phyloP scores from a whole-genome alignment of 2,329 filamentous ascomycete species.

The Juglanconis oblonga region DNA sequence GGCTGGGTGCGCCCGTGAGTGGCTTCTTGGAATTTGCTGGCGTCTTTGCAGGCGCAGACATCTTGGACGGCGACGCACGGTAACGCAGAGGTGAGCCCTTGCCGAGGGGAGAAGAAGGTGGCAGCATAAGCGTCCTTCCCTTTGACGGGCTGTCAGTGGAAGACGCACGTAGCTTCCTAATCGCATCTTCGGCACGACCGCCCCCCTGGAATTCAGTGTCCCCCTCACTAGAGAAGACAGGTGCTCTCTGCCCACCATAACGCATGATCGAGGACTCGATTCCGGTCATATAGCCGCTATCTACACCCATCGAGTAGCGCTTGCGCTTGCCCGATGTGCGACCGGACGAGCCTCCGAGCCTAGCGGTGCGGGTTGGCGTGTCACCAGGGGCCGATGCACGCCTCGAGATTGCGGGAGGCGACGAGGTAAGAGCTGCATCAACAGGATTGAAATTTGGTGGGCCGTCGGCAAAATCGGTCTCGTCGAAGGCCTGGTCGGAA shows the following conservation, averaged over 20 bases:
- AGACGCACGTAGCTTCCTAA: constrained; percentile 86
- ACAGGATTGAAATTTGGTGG: neutral
- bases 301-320: constrained; percentile 69
- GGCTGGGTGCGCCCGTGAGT: constrained; percentile 9
- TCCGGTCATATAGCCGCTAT: constrained; percentile 96
- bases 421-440: constrained; percentile 14
- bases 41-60: constrained; percentile 3
- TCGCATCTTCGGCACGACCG: constrained; percentile 84
- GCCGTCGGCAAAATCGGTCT: constrained; percentile 25
- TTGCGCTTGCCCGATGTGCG: constrained; percentile 58
- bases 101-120: constrained; percentile 15
- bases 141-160: constrained; percentile 91
- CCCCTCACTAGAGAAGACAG: constrained; percentile 57
- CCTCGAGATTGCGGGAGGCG: constrained; percentile 77
- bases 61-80: constrained; percentile 12
- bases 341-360: constrained; percentile 43
- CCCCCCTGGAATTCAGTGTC: constrained; percentile 83
- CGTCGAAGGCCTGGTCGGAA: constrained; percentile 55
- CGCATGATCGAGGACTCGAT: constrained; percentile 75
- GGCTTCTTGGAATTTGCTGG: constrained; percentile 11
- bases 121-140: constrained; percentile 26
- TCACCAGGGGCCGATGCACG: constrained; percentile 48
- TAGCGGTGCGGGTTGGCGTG: constrained; percentile 66
- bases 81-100: constrained; percentile 15
- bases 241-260: constrained; percentile 55